Evolutionary conservation across 176 grass and related monocot species (phyloP), one percentile per base, ranked within the genome.

Genomic region (Avena eriantha): DNA sequence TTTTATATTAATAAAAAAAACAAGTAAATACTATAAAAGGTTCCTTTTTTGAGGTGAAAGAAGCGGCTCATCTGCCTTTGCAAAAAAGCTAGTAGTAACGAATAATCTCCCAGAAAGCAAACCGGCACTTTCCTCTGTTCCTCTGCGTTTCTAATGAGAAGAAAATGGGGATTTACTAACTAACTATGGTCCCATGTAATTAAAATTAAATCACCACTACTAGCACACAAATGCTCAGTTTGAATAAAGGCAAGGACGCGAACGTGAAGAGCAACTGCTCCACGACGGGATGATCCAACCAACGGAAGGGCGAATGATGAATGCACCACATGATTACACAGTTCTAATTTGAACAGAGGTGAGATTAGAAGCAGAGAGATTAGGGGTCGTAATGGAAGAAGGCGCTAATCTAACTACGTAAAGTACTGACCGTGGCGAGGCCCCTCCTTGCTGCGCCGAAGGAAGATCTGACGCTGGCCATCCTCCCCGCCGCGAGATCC

Each of bases 391-490:
- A 46, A 73, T 2, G 6, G 34, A 31, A 11, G 4, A 5, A 29
- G 8, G 45, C 54, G 10, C 29, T 29, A 29, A n/a, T n/a, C 13
- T 8, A 76, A 31, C 12, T 13, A 70, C 45, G 49, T 2, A 81
- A 6, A 12, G 16, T 2, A 81, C 79, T 83, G 48, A 91, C 90
- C 86, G 90, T 85, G 15, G 66, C 87, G 3, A 77, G 74, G 4
- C 49, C 74, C 26, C 74, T 12, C 74, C 74, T 77, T 0, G 74
- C 16, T 17, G 50, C 26, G 14, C 73, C 84, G 84, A 90, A 90
- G n/a, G 88, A 86, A 10, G 84, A 86, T 83, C 84, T 90, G 61
- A 90, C 79, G 84, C 88, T 90, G 43, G 78, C 84, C 79, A 83
- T 63, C 88, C 84, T 54, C 5, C 45, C 49, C 64, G 13, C 33